Evolutionary conservation across 352 stramenopile genomes (phyloP).

Genomic region (Achlya hypogyna): DNA sequence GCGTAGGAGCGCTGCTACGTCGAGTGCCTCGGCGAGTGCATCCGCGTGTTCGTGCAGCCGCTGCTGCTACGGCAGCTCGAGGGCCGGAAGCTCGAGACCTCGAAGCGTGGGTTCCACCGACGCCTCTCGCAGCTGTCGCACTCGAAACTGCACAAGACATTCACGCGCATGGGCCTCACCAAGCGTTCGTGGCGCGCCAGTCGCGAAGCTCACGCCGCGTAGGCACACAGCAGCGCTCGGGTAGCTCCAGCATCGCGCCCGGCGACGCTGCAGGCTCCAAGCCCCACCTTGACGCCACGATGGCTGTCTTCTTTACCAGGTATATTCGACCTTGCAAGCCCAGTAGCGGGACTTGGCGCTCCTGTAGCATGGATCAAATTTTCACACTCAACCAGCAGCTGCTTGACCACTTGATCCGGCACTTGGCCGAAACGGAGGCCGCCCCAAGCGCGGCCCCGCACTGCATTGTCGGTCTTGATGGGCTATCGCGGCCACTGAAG

Average conservation of each 20-base stretch:
- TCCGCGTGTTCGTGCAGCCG: constrained; percentile 73
- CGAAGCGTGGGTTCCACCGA: constrained; percentile 43
- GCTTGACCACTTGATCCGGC: constrained; percentile 70
- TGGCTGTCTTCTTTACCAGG: constrained; percentile 77
- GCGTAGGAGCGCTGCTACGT: constrained; percentile 68
- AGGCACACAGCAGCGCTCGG: neutral
- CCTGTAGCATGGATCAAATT: constrained; percentile 72
- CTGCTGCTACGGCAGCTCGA: constrained; percentile 70
- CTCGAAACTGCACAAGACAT: constrained; percentile 11
- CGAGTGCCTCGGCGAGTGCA: constrained; percentile 71
- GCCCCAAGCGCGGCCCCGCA: constrained; percentile 23
- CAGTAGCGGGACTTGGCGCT: neutral
- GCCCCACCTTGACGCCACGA: constrained; percentile 58
- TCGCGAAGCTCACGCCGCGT: neutral
- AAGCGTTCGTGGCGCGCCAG: neutral
- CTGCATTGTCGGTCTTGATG: constrained; percentile 19
- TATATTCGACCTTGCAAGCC: neutral
- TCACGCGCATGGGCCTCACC: constrained; percentile 8
- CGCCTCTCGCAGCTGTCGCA: constrained; percentile 15
- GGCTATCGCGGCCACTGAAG: neutral
- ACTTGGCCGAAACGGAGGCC: constrained; percentile 54
- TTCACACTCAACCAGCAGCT: constrained; percentile 83
- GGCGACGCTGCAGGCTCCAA: neutral
- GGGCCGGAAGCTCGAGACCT: constrained; percentile 49
- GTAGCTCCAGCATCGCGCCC: neutral